A percentile compares a stretch with the other conserved stretches of the same genome.
These are phyloP conservation scores for Panicum hallii DNA, from an alignment of 202 grass and related monocot genomes.

Conservation along the genomic window DNA sequence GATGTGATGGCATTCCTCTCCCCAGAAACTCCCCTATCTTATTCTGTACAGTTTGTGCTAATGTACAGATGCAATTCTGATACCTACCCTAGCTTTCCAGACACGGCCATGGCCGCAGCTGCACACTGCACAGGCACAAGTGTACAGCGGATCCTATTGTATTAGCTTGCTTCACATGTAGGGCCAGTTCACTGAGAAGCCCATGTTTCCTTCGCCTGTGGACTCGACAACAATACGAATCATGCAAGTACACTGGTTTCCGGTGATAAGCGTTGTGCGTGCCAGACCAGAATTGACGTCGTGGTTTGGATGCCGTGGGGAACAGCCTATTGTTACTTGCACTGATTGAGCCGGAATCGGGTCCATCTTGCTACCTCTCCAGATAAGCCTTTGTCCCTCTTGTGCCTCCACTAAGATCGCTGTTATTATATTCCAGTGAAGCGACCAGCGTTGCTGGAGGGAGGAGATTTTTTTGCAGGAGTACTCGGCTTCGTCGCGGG, in stretches of 20 bases:
- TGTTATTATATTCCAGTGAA: neutral
- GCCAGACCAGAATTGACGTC: neutral
- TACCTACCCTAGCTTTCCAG: neutral
- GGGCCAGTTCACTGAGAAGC: conserved; percentile 1
- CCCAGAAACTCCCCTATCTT: neutral
- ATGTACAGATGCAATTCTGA: neutral
- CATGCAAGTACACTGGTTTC: neutral
- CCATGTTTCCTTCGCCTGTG: neutral
- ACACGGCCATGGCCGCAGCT: neutral
- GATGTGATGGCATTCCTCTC: neutral
- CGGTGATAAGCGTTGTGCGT: neutral
- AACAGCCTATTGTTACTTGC: neutral
- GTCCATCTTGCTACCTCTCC: neutral
- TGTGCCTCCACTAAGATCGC: neutral
- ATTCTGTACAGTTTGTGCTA: neutral
- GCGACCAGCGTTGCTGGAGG: neutral
- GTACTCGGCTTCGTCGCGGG: neutral
- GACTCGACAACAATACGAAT: neutral
- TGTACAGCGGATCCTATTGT: neutral
- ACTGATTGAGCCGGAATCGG: neutral
- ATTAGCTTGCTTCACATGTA: neutral
- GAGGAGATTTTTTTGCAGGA: neutral
- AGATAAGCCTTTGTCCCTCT: neutral
- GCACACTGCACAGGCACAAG: neutral
- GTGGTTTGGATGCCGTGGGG: neutral